Evolutionary conservation across 1,139 yeast genomes (phyloP), one percentile per base, ranked within the genome.

Genomic region (Suhomyces maxii): DNA sequence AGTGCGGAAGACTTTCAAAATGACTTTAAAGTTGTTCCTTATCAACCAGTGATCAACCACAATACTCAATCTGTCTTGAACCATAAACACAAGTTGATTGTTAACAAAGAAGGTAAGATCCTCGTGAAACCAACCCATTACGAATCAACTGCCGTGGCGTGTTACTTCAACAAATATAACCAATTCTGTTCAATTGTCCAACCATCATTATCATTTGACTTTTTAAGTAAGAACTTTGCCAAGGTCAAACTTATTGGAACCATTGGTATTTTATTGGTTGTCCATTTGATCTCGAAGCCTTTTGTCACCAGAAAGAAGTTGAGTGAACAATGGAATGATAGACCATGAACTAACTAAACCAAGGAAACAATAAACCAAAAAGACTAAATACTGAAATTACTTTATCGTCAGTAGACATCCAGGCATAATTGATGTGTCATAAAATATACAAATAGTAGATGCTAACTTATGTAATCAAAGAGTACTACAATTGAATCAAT

Each of bases 201-300:
- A 45, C 97, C 98, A 1, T 89, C 97, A 0, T 79, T 80, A 45
- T 88, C 90, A 42, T 91, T 89, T 67, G 99, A 93, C 65, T 73
- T 83, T 49, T 77, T 90, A 59, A 78, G 84, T 39, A 72, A 77
- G 40, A 75, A 75, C 37, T 93, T 93, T 60, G 90, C 85, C 55
- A 86, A 82, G 57, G 59, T 70, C 12, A 86, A 84, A 56, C 77
- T 93, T 44, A 46, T 85, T 9, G 55, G 73, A 6, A 89, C 97
- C 0, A 76, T 91, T 3, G 65, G 68, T 1, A 70, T 76, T 0
- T 70, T 90, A 47, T 48, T 82, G 4, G 65, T 71, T 0, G 74
- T 76, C 1, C 71, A 63, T 26, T 36, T 55, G n/a, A 49, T 51
- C 12, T 50, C 56, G 18, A 57, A 56, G 39, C 62, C 62, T 13